Conservation (phyloP, 257 asterid genomes). For the Gynochthodes officinalis region DNA sequence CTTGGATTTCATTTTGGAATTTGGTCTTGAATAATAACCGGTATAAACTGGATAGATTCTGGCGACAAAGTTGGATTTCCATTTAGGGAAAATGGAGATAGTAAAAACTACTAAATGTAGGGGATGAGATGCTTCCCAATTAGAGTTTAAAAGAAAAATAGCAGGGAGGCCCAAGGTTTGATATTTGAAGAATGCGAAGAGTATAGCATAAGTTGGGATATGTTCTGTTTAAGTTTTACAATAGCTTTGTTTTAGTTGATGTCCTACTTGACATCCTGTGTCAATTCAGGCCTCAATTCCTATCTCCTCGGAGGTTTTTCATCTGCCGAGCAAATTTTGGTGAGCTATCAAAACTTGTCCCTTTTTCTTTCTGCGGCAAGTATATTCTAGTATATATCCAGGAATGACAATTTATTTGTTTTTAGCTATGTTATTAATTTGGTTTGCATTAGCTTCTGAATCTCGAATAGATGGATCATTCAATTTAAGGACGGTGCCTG, state of each 20-base stretch:
- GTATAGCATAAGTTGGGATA: background rate
- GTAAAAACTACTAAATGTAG: too few species aligned
- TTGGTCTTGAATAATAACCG: background rate
- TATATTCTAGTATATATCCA: background rate
- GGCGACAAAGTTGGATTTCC: background rate
- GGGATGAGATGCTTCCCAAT: too few species aligned
- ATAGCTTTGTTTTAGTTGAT: background rate
- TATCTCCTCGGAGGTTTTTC: conserved; percentile 49
- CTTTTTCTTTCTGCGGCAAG: background rate
- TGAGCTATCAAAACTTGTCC: conserved; percentile 33
- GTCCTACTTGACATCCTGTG: background rate
- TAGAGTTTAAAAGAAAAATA: background rate
- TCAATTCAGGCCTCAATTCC: conserved; percentile 37
- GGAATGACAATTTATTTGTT: background rate
- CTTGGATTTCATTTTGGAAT: background rate
- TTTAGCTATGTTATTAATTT: conserved; percentile 6
- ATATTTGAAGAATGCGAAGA: background rate
- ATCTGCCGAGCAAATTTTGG: conserved; percentile 52
- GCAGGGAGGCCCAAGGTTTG: background rate
- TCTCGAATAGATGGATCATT: conserved; percentile 67
- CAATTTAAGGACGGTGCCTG: conserved; percentile 58
- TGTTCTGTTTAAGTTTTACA: background rate
- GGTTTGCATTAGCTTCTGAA: conserved; percentile 49
- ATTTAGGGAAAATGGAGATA: too few species aligned
- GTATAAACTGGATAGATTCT: background rate